Evolutionary conservation across 1,284 basidiomycete genomes (phyloP).

Genomic region (Sanghuangporus baumii): DNA sequence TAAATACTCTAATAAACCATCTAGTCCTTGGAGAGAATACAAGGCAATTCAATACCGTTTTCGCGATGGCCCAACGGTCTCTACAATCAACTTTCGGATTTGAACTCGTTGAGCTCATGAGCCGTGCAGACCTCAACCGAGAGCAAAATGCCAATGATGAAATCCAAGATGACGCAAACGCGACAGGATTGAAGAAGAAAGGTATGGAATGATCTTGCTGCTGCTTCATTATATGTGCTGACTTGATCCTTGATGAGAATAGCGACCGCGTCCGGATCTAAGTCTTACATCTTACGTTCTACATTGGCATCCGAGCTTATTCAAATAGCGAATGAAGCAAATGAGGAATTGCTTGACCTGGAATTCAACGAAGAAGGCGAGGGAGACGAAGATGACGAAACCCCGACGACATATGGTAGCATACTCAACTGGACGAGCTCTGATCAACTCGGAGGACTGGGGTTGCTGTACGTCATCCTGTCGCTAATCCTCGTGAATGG

Average conservation of each 20-base stretch:
- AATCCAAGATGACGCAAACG: constrained; percentile 37
- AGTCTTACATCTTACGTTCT: constrained; percentile 73
- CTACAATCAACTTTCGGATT: constrained; percentile 62
- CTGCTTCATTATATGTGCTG: background rate
- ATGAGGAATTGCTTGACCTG: constrained; percentile 49
- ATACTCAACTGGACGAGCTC: constrained; percentile 62
- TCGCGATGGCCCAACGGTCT: constrained; percentile 52
- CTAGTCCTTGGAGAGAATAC: constrained; percentile 56
- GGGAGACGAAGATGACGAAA: constrained; percentile 33
- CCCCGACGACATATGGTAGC: constrained; percentile 46
- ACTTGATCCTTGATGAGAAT: background rate
- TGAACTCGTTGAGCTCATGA: constrained; percentile 70
- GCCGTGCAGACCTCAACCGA: constrained; percentile 50
- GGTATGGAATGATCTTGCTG: constrained; percentile 24
- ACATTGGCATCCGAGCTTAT: constrained; percentile 51
- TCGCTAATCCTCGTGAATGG: constrained; percentile 69
- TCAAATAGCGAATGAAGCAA: constrained; percentile 47
- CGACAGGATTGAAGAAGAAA: constrained; percentile 53
- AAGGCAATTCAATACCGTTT: constrained; percentile 52
- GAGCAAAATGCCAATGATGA: constrained; percentile 30
- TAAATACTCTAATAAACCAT: background rate
- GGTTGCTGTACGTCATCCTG: constrained; percentile 65
- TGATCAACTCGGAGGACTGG: constrained; percentile 59
- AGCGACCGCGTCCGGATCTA: constrained; percentile 56
- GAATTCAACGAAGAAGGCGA: constrained; percentile 23